A percentile compares a stretch with the other conserved stretches of the same genome.
Evolutionary conservation across 2,329 filamentous ascomycete species (phyloP).

Genomic region (Cryphonectria parasitica): DNA sequence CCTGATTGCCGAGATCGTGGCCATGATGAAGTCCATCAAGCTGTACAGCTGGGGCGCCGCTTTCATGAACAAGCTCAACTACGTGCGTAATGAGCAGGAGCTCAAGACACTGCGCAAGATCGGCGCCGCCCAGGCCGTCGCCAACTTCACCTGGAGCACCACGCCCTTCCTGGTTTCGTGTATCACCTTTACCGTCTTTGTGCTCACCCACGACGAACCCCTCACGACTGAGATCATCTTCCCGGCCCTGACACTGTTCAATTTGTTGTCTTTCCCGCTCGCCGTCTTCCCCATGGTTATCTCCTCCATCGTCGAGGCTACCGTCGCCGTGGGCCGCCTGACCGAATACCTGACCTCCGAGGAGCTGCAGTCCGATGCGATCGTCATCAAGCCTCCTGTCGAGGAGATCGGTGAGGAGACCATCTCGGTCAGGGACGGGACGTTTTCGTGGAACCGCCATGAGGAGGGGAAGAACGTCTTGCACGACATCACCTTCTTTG

Average conservation of each 20-base stretch:
- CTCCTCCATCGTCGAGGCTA: conserved; percentile 91
- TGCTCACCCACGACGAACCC: conserved; percentile 78
- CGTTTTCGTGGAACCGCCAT: conserved; percentile 94
- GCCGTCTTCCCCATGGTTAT: conserved; percentile 97
- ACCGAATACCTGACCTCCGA: conserved; percentile 85
- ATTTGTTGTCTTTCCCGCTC: conserved; percentile 91
- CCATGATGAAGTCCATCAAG: conserved; percentile 99
- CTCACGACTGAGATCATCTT: conserved; percentile 95
- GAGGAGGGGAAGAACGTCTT: conserved; percentile 68
- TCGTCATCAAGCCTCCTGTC: conserved; percentile 69
- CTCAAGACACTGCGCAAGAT: conserved; percentile 95
- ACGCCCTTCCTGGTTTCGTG: conserved; percentile 98
- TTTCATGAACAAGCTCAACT: conserved; percentile 97
- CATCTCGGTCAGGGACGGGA: conserved; percentile 79
- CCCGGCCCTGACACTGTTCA: conserved; percentile 91
- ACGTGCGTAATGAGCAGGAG: conserved; percentile 93
- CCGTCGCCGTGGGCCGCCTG: conserved; percentile 86
- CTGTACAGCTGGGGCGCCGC: conserved; percentile 96
- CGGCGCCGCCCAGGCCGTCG: conserved; percentile 88
- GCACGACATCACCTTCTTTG: conserved; percentile 83
- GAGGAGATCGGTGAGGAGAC: conserved; percentile 83
- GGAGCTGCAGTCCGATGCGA: conserved; percentile 85
- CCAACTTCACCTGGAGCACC: conserved; percentile 97
- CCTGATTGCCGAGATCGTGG: conserved; percentile 95
- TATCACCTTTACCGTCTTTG: conserved; percentile 93